Conservation (phyloP, 2,329 filamentous ascomycete genomes). For the Trichoderma pleuroti region DNA sequence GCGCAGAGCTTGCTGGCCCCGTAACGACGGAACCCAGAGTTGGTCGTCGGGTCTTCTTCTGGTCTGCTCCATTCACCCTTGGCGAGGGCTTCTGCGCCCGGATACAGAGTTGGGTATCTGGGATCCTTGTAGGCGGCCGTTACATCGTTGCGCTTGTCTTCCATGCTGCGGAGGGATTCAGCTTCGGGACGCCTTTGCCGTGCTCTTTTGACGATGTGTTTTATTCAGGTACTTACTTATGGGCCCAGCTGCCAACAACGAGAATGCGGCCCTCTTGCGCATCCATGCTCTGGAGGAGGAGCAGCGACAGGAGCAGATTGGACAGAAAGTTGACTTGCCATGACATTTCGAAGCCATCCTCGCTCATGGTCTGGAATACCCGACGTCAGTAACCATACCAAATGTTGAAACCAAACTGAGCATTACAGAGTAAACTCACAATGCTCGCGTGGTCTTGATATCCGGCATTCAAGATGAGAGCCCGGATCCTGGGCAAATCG, state of each 20-base stretch:
- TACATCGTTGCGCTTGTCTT: slow-evolving; percentile 28
- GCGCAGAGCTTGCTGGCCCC: slow-evolving; percentile 39
- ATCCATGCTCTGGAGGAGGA: slow-evolving; percentile 35
- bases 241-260: slow-evolving; percentile 32
- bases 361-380: slow-evolving; percentile 26
- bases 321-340: slow-evolving; percentile 35
- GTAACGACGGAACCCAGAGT: slow-evolving; percentile 35
- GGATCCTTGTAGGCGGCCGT: slow-evolving; percentile 26
- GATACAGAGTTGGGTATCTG: slow-evolving; percentile 28
- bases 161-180: slow-evolving; percentile 24
- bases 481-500: slow-evolving; percentile 38
- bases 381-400: not conserved
- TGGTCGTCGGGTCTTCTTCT: slow-evolving; percentile 26
- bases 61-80: slow-evolving; percentile 35
- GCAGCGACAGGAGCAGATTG: slow-evolving; percentile 30
- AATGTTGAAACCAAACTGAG: not conserved
- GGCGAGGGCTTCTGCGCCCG: slow-evolving; percentile 31
- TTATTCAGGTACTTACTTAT: slow-evolving; percentile 33
- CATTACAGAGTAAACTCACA: slow-evolving; percentile 21
- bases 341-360: slow-evolving; percentile 32
- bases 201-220: not conserved
- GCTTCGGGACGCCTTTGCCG: not conserved
- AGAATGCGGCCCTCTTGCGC: slow-evolving; percentile 28
- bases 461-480: slow-evolving; percentile 37
- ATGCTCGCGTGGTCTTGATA: slow-evolving; percentile 28